Evolutionary conservation across 2,329 filamentous ascomycete species (phyloP), one percentile per base, ranked within the genome.

Genomic region (Fusarium pseudoanthophilum): DNA sequence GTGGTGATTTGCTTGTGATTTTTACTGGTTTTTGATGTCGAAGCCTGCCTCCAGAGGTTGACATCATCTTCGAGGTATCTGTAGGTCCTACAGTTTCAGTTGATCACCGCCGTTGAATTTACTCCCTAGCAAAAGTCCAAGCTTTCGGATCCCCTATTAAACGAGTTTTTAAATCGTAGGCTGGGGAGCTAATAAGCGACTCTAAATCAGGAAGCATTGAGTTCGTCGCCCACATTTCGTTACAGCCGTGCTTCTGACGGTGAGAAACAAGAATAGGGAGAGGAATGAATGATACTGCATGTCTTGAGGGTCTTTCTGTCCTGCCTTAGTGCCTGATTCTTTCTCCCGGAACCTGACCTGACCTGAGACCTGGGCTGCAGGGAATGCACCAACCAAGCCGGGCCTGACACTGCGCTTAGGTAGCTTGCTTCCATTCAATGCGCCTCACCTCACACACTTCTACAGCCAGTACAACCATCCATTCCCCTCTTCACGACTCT

Each of bases 301-400:
- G 43, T 58, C 52, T 52, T 36, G 55, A 69, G 48, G 37, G 28
- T 59, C 52, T 48, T 58, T 59, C 59, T 40, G 43, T 67, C 66
- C 61, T 73, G 71, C 71, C 71, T 73, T 73, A 73, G 71, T 73
- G 71, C 71, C 71, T 74, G 61, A 73, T 34, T 56, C 53, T 46
- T 46, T 45, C 42, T 55, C 37, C 43, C 45, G 40, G 51, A 72
- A 67, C 64, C 60, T 59, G 64, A 67, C 64, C 60, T 59, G 64
- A 60, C 71, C 66, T 73, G 71, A 74, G 70, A 73, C 71, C 37
- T 60, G 37, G 30, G 60, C 57, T 61, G 49, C 62, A 70, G 70
- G 67, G 37, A 72, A 71, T 40, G 65, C 49, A 60, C 60, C 73
- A 70, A 66, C 65, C 72, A 69, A 62, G 40, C 37, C 58, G 48